These are phyloP conservation scores for Hemerocallis citrina DNA, from an alignment of 106 monocot species.

Conservation along the genomic window DNA sequence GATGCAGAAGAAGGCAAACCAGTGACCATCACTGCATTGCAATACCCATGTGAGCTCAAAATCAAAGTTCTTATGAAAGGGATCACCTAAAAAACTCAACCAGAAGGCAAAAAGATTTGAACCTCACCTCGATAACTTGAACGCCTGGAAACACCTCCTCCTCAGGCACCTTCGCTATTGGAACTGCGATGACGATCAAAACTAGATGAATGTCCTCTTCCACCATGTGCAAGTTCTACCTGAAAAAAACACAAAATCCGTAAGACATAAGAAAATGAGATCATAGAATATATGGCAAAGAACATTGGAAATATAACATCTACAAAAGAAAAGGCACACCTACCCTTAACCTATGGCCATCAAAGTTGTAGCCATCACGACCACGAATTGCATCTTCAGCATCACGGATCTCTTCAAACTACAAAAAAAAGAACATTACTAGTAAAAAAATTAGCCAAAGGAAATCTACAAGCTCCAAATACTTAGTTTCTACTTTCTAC, in stretches of 20 bases:
- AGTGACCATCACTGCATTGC: conserved; percentile 53
- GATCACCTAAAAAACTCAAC: background rate
- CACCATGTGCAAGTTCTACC: conserved; percentile 96
- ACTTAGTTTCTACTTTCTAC: background rate
- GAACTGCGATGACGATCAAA: conserved; percentile 51
- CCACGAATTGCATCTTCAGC: conserved; percentile 91
- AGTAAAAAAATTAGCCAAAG: background rate
- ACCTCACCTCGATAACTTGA: conserved; percentile 70
- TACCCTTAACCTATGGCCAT: conserved; percentile 68
- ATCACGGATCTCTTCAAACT: conserved; percentile 85
- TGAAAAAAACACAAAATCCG: conserved; percentile 3
- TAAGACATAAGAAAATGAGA: background rate
- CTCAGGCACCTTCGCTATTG: conserved; percentile 29
- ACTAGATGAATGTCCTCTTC: conserved; percentile 63
- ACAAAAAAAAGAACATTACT: conserved; percentile 6
- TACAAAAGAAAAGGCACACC: background rate
- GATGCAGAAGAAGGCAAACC: conserved; percentile 90
- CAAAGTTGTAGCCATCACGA: conserved; percentile 87
- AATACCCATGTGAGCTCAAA: background rate
- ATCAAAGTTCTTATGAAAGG: background rate
- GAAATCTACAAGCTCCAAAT: background rate
- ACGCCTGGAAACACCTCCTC: conserved; percentile 46
- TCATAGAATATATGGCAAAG: background rate
- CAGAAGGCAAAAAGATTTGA: background rate
- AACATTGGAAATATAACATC: background rate